A percentile compares a stretch with the other conserved stretches of the same genome.
phyloP scores from a whole-genome alignment of 257 asterid genomes.

The Fraxinus americana region DNA sequence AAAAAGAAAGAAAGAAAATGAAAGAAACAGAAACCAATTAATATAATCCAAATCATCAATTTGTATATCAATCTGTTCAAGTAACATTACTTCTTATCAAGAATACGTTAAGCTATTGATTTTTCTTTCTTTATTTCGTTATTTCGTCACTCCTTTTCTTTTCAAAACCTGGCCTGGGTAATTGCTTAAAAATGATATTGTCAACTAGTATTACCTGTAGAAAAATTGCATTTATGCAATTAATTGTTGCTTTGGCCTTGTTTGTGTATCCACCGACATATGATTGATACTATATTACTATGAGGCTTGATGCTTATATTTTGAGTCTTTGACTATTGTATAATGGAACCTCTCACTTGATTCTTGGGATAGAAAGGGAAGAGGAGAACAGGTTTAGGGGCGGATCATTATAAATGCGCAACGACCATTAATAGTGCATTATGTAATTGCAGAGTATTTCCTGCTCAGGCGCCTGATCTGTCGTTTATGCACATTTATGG shows the following conservation, averaged over 20 bases:
- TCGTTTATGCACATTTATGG: slow-evolving; percentile 85
- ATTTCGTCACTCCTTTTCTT: not conserved
- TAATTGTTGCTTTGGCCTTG: not conserved
- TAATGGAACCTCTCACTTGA: not conserved
- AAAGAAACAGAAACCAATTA: too few relatives aligned
- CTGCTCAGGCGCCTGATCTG: slow-evolving; percentile 70
- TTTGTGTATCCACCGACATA: not conserved
- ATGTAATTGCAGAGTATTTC: slow-evolving; percentile 65
- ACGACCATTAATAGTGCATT: slow-evolving; percentile 8
- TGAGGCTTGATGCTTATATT: not conserved
- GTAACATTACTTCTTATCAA: not conserved
- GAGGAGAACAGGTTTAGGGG: not conserved
- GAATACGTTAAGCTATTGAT: not conserved
- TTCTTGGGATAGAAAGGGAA: not conserved
- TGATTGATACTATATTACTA: not conserved
- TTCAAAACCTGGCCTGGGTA: not conserved
- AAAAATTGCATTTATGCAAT: not conserved
- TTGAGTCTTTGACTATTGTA: not conserved
- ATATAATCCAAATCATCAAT: too few relatives aligned
- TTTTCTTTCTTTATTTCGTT: not conserved
- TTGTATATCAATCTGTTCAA: too few relatives aligned
- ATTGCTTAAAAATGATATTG: not conserved
- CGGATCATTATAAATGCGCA: not conserved
- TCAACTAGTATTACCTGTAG: not conserved
- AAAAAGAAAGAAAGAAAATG: too few relatives aligned